Conservation (phyloP, 2,329 filamentous ascomycete species). For the Cadophora luteo-olivacea region DNA sequence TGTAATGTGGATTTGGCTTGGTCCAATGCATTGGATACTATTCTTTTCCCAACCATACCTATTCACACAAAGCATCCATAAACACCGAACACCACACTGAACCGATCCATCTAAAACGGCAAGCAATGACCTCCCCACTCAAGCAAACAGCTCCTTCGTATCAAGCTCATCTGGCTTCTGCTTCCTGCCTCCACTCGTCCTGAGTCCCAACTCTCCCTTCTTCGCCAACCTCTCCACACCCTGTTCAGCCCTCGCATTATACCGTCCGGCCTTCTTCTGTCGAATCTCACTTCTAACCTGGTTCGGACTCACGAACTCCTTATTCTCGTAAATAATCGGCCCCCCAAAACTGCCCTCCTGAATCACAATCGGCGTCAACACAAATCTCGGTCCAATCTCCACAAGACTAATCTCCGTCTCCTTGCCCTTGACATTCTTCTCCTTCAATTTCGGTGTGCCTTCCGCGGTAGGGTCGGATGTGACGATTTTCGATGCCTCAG, state of each 20-base stretch:
- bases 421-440: slow-evolving; percentile 56
- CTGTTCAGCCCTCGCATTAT: slow-evolving; percentile 79
- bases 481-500: slow-evolving; percentile 64
- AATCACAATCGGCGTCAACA: slow-evolving; percentile 93
- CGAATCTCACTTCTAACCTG: slow-evolving; percentile 86
- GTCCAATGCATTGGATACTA: slow-evolving; percentile 1
- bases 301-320: slow-evolving; percentile 96
- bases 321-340: slow-evolving; percentile 97
- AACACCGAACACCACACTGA: slow-evolving; percentile 31
- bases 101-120: not conserved
- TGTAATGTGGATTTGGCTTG: not conserved
- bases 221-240: slow-evolving; percentile 74
- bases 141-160: slow-evolving; percentile 78
- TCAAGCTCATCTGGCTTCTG: slow-evolving; percentile 74
- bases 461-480: slow-evolving; percentile 50
- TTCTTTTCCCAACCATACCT: slow-evolving; percentile 20
- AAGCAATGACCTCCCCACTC: slow-evolving; percentile 35
- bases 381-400: slow-evolving; percentile 93
- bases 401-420: slow-evolving; percentile 83
- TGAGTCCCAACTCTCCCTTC: slow-evolving; percentile 78
- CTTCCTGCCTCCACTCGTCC: slow-evolving; percentile 67
- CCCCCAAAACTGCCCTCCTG: slow-evolving; percentile 95
- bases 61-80: slow-evolving; percentile 15
- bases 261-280: slow-evolving; percentile 75
- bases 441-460: slow-evolving; percentile 54